Conservation (phyloP, 495 filamentous ascomycete genomes). For the Aspergillus kassunensis region DNA sequence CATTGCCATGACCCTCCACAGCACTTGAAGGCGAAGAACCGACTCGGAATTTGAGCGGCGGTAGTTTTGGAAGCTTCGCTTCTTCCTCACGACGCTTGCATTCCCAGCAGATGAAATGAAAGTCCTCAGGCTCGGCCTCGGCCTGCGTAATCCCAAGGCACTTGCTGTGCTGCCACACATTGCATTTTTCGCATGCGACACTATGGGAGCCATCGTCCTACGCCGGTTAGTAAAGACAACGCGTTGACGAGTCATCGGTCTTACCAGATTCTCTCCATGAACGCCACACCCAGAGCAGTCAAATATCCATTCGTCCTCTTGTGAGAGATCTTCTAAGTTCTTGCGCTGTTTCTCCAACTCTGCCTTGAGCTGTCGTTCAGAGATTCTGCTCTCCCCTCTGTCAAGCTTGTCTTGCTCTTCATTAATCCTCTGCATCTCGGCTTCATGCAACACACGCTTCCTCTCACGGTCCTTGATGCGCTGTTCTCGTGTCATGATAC, state of each 20-base stretch:
- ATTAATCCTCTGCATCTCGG: constrained; percentile 72
- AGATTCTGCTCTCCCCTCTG: constrained; percentile 60
- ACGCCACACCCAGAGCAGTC: constrained; percentile 85
- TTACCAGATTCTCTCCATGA: constrained; percentile 74
- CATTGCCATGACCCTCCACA: constrained; percentile 17
- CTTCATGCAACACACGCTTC: constrained; percentile 75
- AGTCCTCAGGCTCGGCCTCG: constrained; percentile 80
- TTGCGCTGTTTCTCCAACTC: constrained; percentile 72
- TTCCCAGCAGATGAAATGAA: constrained; percentile 78
- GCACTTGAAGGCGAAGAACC: constrained; percentile 47
- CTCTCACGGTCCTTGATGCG: constrained; percentile 78
- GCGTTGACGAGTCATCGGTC: constrained; percentile 10
- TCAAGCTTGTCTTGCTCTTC: constrained; percentile 69
- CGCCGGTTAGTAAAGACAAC: constrained; percentile 14
- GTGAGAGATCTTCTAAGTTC: constrained; percentile 65
- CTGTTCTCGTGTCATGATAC: constrained; percentile 80
- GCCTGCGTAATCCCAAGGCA: constrained; percentile 75
- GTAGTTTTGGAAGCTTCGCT: constrained; percentile 61
- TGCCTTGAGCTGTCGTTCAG: constrained; percentile 71
- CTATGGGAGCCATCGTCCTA: constrained; percentile 89
- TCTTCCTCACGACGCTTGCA: constrained; percentile 68
- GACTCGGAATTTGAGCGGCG: constrained; percentile 63
- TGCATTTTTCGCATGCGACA: constrained; percentile 92
- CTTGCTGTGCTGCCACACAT: constrained; percentile 92
- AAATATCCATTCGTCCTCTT: constrained; percentile 89